These are phyloP conservation scores for Trichoderma parareesei DNA, from an alignment of 495 filamentous ascomycete species.

Conservation along the genomic window DNA sequence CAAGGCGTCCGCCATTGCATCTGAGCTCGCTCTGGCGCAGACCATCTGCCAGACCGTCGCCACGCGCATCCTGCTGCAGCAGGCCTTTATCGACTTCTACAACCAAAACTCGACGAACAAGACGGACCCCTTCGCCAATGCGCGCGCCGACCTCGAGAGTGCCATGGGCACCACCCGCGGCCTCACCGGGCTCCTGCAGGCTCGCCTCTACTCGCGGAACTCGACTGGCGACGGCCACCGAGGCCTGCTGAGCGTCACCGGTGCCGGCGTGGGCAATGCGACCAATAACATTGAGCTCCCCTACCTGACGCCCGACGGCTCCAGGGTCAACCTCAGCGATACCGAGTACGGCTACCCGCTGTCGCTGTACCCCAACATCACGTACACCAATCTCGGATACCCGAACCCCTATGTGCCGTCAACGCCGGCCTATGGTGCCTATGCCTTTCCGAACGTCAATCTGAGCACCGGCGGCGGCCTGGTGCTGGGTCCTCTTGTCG, in stretches of 20 bases:
- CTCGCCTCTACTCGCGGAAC: slow-evolving; percentile 56
- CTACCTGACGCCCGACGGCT: slow-evolving; percentile 48
- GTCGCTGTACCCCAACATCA: slow-evolving; percentile 66
- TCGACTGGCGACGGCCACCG: slow-evolving; percentile 36
- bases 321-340: slow-evolving; percentile 49
- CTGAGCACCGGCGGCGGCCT: slow-evolving; percentile 46
- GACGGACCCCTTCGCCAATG: slow-evolving; percentile 33
- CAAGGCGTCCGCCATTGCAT: slow-evolving; percentile 73
- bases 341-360: slow-evolving; percentile 54
- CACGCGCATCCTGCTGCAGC: slow-evolving; percentile 60
- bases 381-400: slow-evolving; percentile 39
- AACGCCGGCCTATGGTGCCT: slow-evolving; percentile 32
- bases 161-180: slow-evolving; percentile 49
- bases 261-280: slow-evolving; percentile 18
- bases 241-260: slow-evolving; percentile 56
- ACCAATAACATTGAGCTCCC: slow-evolving; percentile 46
- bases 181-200: slow-evolving; percentile 53
- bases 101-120: slow-evolving; percentile 40
- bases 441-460: slow-evolving; percentile 41
- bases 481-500: slow-evolving; percentile 56
- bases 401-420: slow-evolving; percentile 27
- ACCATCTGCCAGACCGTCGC: slow-evolving; percentile 57
- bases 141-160: slow-evolving; percentile 49
- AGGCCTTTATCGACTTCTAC: slow-evolving; percentile 54
- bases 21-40: slow-evolving; percentile 65